Base-by-base conservation (phyloP, 1,284 basidiomycete species). In the Moesziomyces globuligerus region DNA sequence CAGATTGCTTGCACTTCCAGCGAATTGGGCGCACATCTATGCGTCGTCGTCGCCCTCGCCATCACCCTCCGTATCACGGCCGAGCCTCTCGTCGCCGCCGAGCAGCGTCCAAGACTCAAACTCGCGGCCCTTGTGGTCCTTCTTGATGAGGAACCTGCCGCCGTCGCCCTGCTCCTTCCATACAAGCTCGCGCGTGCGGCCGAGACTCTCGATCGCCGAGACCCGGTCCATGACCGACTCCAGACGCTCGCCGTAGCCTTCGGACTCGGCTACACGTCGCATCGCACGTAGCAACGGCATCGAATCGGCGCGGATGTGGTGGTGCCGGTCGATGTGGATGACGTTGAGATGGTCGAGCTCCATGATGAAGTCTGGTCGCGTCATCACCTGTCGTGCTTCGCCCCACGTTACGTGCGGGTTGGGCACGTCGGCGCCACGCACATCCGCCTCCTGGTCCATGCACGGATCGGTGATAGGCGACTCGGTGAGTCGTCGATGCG, bases 181-280 rank as follows among this genome's bases (percentile, higher is more conserved):
- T 7, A 79, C 46, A 37, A 78, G 53, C 50, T 78, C 74, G 11
- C 74, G 37, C 32, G 76, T 76, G 11, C 74, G 61, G 24, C 66
- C 69, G 32, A 78, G 49, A 26, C 59, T 66, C 58, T 78, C 76
- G 52, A 78, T 77, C 8, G 75, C 76, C 41, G 75, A 65, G 20
- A 79, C 76, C 25, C 76, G 62, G 51, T 79, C 75, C 76, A 79
- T 76, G 50, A 80, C 78, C 20, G 66, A 53, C 47, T 80, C 78
- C 21, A 80, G 68, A 41, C 55, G 62, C 25, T 77, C 73, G 9
- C 48, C 67, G 51, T 74, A 80, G 8, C 71, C 78, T 18, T 70
- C 60, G 2, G 72, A 61, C 41, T 78, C 72, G 34, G 72, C 64
- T 2, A 78, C 71, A 13, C 61, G 48, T 4, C 72, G 50, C 57